Percentiles rank a stretch among this genome's conserved stretches.
Conservation (phyloP, 352 stramenopile genomes). For the Phytopythium montanum region DNA sequence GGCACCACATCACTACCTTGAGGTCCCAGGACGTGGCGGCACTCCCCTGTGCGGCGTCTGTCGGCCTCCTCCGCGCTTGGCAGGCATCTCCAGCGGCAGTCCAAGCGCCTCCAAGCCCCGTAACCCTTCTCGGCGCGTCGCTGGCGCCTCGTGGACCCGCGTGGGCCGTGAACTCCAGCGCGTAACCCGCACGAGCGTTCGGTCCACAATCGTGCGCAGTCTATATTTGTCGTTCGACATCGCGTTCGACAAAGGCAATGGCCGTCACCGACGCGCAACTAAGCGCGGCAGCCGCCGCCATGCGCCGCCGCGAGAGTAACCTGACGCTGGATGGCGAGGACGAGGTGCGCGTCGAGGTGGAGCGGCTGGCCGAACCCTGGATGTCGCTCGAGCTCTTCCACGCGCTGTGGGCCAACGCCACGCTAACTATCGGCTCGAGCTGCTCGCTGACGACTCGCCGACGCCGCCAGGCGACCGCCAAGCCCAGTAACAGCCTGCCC, state of each 20-base stretch:
- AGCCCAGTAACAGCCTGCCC: slow-evolving; percentile 1
- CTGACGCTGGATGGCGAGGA: slow-evolving; percentile 68
- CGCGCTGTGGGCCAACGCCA: slow-evolving; percentile 57
- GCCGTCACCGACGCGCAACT: neutral
- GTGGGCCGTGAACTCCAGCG: neutral
- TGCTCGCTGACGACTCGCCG: slow-evolving; percentile 46
- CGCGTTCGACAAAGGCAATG: neutral
- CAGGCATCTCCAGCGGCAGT: neutral
- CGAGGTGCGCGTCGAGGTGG: slow-evolving; percentile 20
- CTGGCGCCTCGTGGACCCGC: neutral
- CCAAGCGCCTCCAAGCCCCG: neutral
- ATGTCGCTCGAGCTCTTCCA: slow-evolving; percentile 66
- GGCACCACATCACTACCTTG: neutral
- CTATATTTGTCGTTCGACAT: neutral
- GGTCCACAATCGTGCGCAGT: no score
- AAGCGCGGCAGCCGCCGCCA: slow-evolving; percentile 14
- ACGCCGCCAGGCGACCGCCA: neutral
- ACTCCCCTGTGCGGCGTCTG: neutral
- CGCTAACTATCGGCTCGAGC: slow-evolving; percentile 45
- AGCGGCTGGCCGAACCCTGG: slow-evolving; percentile 45
- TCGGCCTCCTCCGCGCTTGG: neutral
- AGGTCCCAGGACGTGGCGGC: neutral
- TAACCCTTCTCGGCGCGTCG: neutral
- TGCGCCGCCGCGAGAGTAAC: slow-evolving; percentile 58
- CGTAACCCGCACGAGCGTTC: no score